phyloP scores from a whole-genome alignment of 306 rosid species.

The Quercus ilex region DNA sequence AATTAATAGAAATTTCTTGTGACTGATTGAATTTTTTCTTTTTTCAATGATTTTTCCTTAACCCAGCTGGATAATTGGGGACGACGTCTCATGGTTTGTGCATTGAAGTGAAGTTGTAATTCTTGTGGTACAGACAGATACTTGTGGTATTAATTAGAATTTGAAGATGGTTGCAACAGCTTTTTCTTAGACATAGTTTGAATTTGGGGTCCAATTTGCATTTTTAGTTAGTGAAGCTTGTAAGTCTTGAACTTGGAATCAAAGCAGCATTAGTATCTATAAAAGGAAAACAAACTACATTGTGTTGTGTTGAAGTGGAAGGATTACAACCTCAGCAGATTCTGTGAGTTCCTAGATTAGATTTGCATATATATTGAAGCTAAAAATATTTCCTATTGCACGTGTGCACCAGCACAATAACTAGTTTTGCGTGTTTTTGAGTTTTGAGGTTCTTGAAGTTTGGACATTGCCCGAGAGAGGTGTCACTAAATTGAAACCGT shows the following conservation, averaged over 20 bases:
- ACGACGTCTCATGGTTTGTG: slow-evolving; percentile 11
- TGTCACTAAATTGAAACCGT: background rate
- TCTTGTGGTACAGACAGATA: background rate
- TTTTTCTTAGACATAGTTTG: background rate
- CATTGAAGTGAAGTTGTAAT: background rate
- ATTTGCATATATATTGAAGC: background rate
- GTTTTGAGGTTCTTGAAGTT: background rate
- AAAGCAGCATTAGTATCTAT: background rate
- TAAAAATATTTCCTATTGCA: background rate
- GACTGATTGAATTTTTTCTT: background rate
- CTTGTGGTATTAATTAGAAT: background rate
- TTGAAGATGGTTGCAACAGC: background rate
- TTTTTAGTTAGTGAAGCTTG: background rate
- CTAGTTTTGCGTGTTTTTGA: background rate
- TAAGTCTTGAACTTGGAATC: slow-evolving; percentile 2
- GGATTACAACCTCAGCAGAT: background rate
- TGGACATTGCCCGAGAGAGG: background rate
- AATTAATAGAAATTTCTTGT: background rate
- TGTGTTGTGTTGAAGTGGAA: background rate
- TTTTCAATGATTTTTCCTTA: background rate
- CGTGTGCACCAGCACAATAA: background rate
- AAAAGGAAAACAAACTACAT: background rate
- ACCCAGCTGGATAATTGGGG: slow-evolving; percentile 18
- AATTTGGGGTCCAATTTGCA: background rate
- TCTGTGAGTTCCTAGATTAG: background rate